Conservation (phyloP, 306 rosid species). For the Fragaria iinumae region DNA sequence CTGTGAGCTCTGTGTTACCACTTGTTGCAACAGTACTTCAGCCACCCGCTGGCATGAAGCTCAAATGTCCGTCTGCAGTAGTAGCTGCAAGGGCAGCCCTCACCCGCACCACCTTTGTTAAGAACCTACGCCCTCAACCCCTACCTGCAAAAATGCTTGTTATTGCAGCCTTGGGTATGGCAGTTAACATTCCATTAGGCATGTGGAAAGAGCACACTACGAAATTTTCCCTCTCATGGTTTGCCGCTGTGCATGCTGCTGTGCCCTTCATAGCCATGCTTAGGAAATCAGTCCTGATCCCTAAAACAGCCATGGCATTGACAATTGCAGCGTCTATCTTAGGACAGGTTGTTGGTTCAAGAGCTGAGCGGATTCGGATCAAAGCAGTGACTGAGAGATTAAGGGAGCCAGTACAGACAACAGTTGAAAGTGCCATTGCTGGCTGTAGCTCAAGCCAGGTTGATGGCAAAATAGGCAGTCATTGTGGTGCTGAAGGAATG, state of each 20-base stretch:
- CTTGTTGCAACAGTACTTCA: conserved; percentile 63
- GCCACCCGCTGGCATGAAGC: conserved; percentile 68
- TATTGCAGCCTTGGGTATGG: conserved; percentile 82
- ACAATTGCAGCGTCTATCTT: conserved; percentile 73
- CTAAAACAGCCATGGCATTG: conserved; percentile 83
- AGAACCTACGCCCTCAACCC: conserved; percentile 80
- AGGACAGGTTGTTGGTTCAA: conserved; percentile 82
- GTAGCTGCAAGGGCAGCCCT: conserved; percentile 93
- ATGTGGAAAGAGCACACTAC: conserved; percentile 81
- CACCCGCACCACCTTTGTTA: conserved; percentile 69
- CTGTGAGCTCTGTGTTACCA: conserved; percentile 66
- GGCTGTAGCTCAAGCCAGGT: neutral
- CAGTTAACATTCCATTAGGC: conserved; percentile 72
- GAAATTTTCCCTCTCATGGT: conserved; percentile 74
- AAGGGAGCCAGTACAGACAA: conserved; percentile 16
- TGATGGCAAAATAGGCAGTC: neutral
- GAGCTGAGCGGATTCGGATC: conserved; percentile 70
- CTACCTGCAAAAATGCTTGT: conserved; percentile 82
- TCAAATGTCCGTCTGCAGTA: conserved; percentile 72
- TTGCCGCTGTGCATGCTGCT: conserved; percentile 77
- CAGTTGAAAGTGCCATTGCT: conserved; percentile 21
- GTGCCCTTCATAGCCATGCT: conserved; percentile 86
- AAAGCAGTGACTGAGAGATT: conserved; percentile 54
- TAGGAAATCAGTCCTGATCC: conserved; percentile 77
- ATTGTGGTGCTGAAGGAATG: conserved; percentile 1